A percentile compares a stretch with the other conserved stretches of the same genome.
These are phyloP conservation scores for Phytophthora crassamura DNA, from an alignment of 352 stramenopile species.

Conservation along the genomic window DNA sequence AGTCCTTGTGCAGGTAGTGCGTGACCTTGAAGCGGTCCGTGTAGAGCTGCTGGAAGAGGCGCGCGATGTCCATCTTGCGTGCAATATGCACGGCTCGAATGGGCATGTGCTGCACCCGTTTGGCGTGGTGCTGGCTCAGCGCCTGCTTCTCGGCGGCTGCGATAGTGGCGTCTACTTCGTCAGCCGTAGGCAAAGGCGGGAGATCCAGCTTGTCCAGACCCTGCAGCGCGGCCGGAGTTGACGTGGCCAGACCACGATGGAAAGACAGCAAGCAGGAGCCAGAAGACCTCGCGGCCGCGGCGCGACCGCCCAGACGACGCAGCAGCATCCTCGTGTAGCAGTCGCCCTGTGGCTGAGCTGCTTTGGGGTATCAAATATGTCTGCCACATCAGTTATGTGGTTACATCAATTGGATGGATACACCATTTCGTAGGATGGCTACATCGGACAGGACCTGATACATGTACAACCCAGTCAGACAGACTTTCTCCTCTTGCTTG, in stretches of 20 bases:
- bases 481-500: not conserved
- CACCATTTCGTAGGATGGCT: no score
- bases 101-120: constrained; percentile 78
- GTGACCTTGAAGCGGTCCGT: constrained; percentile 85
- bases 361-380: constrained; percentile 13
- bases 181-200: constrained; percentile 56
- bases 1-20: constrained; percentile 86
- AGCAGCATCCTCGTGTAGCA: constrained; percentile 54
- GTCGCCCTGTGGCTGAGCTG: constrained; percentile 19
- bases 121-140: constrained; percentile 48
- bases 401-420: not conserved
- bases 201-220: constrained; percentile 49
- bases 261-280: constrained; percentile 26
- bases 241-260: constrained; percentile 20
- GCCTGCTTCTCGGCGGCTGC: constrained; percentile 62
- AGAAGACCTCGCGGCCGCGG: constrained; percentile 14
- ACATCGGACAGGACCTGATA: not conserved
- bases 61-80: constrained; percentile 87
- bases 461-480: not conserved
- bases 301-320: constrained; percentile 42
- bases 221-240: constrained; percentile 13
- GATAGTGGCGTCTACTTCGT: constrained; percentile 77
- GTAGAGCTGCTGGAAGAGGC: constrained; percentile 89
- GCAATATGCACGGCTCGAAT: constrained; percentile 85
- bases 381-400: not conserved